Evolutionary conservation across 1,139 yeast genomes (phyloP).

Genomic region (Geotrichum aggregatum): DNA sequence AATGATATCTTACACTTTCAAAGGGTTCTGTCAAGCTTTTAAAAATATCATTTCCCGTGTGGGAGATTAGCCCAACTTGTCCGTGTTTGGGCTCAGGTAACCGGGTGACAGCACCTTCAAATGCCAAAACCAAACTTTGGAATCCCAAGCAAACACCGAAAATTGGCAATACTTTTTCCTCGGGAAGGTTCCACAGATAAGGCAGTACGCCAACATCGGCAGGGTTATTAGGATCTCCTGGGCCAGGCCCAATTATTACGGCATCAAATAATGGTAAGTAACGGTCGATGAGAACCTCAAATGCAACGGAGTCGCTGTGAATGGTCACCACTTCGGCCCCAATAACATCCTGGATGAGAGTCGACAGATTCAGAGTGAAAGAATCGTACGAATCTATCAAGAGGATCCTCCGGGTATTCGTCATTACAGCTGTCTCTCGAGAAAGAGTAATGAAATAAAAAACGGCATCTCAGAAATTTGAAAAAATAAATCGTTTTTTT

Average conservation of each 20-base stretch:
- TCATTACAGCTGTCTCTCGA: neutral
- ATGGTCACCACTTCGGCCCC: constrained; percentile 59
- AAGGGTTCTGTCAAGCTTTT: constrained; percentile 41
- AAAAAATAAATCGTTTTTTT: too few relatives aligned
- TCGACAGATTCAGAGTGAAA: constrained; percentile 76
- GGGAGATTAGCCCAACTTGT: constrained; percentile 58
- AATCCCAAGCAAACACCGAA: constrained; percentile 93
- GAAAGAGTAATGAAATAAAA: neutral
- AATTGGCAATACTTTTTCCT: constrained; percentile 52
- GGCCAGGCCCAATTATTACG: constrained; percentile 92
- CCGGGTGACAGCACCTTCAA: constrained; percentile 55
- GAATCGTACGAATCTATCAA: constrained; percentile 93
- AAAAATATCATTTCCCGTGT: constrained; percentile 40
- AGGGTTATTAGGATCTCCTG: constrained; percentile 73
- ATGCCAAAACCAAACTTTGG: constrained; percentile 70
- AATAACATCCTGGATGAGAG: constrained; percentile 55
- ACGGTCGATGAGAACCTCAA: constrained; percentile 42
- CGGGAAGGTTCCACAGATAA: constrained; percentile 42
- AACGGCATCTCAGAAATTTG: neutral
- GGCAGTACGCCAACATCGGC: constrained; percentile 75
- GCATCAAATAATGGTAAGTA: constrained; percentile 58
- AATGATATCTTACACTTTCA: constrained; percentile 83
- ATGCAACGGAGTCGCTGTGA: constrained; percentile 64
- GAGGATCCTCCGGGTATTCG: constrained; percentile 43
- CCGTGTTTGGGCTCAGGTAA: constrained; percentile 75